Conservation (phyloP, 2,329 filamentous ascomycete genomes). For the Aspergillus spinulosporus region DNA sequence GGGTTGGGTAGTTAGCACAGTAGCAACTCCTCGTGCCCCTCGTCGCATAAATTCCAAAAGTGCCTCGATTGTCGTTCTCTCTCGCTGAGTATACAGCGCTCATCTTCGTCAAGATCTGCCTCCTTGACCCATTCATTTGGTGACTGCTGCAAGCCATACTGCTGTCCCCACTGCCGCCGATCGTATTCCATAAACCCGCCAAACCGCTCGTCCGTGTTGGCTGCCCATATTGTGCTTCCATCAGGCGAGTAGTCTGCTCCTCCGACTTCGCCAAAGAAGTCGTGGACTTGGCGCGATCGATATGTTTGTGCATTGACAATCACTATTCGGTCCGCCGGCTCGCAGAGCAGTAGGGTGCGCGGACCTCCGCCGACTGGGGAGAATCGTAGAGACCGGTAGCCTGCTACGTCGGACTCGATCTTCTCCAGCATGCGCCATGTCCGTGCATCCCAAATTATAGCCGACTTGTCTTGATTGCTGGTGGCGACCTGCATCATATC, state of each 20-base stretch:
- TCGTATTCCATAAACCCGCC: conserved; percentile 50
- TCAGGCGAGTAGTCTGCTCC: conserved; percentile 46
- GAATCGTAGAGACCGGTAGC: conserved; percentile 46
- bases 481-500: conserved; percentile 51
- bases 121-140: conserved; percentile 43
- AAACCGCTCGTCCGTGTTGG: conserved; percentile 45
- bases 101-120: conserved; percentile 35
- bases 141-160: conserved; percentile 34
- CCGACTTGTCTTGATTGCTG: conserved; percentile 48
- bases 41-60: conserved; percentile 34
- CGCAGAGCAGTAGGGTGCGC: conserved; percentile 44
- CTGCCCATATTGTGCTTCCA: conserved; percentile 45
- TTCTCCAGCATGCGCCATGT: conserved; percentile 43
- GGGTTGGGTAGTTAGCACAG: not conserved
- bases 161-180: conserved; percentile 39
- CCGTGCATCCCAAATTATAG: conserved; percentile 49
- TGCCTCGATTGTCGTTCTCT: conserved; percentile 38
- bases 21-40: conserved; percentile 38
- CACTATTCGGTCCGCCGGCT: conserved; percentile 47
- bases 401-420: conserved; percentile 47
- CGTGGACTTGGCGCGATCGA: conserved; percentile 44
- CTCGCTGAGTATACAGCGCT: conserved; percentile 36
- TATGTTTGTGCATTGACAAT: conserved; percentile 48
- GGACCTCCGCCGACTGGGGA: conserved; percentile 47
- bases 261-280: conserved; percentile 50